Evolutionary conservation across 2,329 filamentous ascomycete genomes (phyloP).

Genomic region (Didymellaceae sp.): DNA sequence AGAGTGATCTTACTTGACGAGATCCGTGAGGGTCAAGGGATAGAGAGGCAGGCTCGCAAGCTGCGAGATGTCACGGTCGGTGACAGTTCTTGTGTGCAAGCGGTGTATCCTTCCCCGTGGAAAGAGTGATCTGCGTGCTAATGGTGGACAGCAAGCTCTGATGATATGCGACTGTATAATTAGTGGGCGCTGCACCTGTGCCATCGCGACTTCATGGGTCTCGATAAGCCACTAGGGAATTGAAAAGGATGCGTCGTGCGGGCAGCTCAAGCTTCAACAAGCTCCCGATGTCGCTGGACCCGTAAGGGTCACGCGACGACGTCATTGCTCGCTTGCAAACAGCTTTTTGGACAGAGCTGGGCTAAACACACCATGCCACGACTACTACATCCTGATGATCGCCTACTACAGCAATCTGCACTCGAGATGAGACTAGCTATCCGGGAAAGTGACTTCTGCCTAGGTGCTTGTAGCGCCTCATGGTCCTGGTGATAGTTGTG

Average conservation of each 20-base stretch:
- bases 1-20: constrained; percentile 72
- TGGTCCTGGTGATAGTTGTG: too few relatives aligned
- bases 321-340: too few relatives aligned
- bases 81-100: constrained; percentile 54
- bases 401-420: too few relatives aligned
- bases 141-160: constrained; percentile 41
- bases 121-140: constrained; percentile 26
- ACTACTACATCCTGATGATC: too few relatives aligned
- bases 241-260: not conserved
- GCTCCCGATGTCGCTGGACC: constrained; percentile 6
- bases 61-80: constrained; percentile 77
- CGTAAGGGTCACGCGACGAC: constrained; percentile 3
- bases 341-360: too few relatives aligned
- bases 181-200: constrained; percentile 43
- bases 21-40: constrained; percentile 81
- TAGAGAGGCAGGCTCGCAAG: constrained; percentile 81
- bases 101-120: constrained; percentile 22
- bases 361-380: too few relatives aligned
- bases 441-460: too few relatives aligned
- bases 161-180: constrained; percentile 48
- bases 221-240: not conserved
- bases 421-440: too few relatives aligned
- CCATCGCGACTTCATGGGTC: constrained; percentile 25
- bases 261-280: constrained; percentile 15
- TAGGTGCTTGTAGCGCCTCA: too few relatives aligned